phyloP scores from a whole-genome alignment of 139 green algal species.

The Volvox africanus region DNA sequence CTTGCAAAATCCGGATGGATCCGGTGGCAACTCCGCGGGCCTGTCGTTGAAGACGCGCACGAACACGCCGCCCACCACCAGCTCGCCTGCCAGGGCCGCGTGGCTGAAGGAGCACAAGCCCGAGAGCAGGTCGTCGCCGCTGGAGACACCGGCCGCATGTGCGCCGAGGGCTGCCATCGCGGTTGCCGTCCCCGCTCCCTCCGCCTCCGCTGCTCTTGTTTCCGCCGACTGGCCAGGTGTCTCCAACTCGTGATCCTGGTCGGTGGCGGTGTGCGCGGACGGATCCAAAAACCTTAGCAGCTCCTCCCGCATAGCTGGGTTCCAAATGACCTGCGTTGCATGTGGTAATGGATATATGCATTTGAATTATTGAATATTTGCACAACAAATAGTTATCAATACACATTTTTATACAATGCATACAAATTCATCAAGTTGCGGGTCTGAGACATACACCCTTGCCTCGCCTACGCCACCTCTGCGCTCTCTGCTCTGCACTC shows the following conservation, averaged over 20 bases:
- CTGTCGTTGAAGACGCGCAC: conserved; percentile 88
- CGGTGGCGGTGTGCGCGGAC: background rate
- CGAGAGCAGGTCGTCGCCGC: background rate
- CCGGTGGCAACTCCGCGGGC: conserved; percentile 68
- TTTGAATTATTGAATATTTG: background rate
- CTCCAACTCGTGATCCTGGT: background rate
- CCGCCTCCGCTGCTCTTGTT: background rate
- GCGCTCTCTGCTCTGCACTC: too few species aligned
- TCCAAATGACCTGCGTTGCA: conserved; percentile 89
- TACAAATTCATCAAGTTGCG: too few species aligned
- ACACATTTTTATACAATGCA: too few species aligned
- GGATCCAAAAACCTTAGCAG: conserved; percentile 62
- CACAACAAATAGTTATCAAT: background rate
- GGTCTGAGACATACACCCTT: too few species aligned
- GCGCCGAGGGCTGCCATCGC: background rate
- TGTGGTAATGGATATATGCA: background rate
- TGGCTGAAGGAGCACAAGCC: conserved; percentile 10
- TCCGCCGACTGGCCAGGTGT: background rate
- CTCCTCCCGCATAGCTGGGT: conserved; percentile 84
- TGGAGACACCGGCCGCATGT: background rate
- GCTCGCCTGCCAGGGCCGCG: conserved; percentile 64
- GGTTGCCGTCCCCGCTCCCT: background rate
- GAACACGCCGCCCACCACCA: conserved; percentile 90
- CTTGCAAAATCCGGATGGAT: conserved; percentile 84
- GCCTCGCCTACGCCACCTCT: too few species aligned